Base-by-base conservation (phyloP, 108 stramenopile species). In the Skeletonema marinoi region DNA sequence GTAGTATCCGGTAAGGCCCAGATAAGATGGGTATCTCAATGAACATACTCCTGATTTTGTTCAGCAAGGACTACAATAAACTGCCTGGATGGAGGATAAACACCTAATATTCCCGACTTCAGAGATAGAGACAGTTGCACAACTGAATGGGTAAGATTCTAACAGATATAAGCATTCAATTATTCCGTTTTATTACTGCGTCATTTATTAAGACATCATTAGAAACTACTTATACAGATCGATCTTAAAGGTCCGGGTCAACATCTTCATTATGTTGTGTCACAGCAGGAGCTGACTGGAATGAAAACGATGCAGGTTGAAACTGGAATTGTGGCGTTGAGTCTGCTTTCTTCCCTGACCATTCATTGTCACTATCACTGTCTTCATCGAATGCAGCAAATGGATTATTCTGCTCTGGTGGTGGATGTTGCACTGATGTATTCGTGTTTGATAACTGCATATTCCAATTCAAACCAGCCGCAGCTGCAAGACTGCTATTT, bases 261-360 rank as follows among this genome's bases (percentile, higher is more conserved):
- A 80, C 69, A 35, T 80, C 79, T 54, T 80, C 79, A n/a, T 42
- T 32, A 19, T 21, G 13, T 29, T 63, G 29, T 21, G 36, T 11
- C 25, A 46, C 54, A 29, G 35, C 33, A 30, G 67, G 48, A 59
- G 44, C 51, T n/a, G 77, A 29, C 44, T 65, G 69, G 29, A 65
- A 77, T 9, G 76, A 63, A 73, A 83, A 83, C 0, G 75, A 83
- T 36, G 82, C 82, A 29, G 82, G 75, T 30, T 83, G 66, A 51
- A 72, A 83, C 29, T 69, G 66, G 56, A 83, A 73, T 29, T 41
- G 32, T 11, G 60, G 7, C 13, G 21, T 36, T 6, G 19, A 10
- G 6, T 4, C 50, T 51, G 14, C 3, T 1, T 70, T 69, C 19
- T 19, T 32, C 48, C 50, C 67, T 25, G 35, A 39, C 71, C 71